Base-by-base conservation (phyloP, 768 basidiomycete genomes). In the Dioszegia aurantiaca region DNA sequence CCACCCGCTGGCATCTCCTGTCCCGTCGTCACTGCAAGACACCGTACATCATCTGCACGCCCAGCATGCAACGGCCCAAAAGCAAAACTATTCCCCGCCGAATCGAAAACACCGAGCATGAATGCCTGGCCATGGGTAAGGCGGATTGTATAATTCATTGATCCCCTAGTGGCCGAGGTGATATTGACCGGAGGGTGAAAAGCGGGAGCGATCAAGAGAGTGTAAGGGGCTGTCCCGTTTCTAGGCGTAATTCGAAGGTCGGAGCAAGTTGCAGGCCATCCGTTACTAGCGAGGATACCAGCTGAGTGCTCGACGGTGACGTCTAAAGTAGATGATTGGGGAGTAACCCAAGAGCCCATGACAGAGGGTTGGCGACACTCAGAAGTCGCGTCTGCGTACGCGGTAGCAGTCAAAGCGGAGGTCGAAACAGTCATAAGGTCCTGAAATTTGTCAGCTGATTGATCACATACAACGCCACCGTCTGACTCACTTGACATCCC, bases 81-180 rank as follows among this genome's bases (percentile, higher is more conserved):
- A 16, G 63, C 69, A 55, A 61, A 70, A 23, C 60, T 62, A 17
- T 62, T 64, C 14, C 66, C 66, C 4, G 54, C 45, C 2, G 63
- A 63, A 30, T 70, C 69, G 49, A 56, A 70, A 10, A 70, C 41
- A 10, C 43, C 63, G 16, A 63, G 55, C 52, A 70, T 62, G 61
- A 70, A 70, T 23, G 69, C 61, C 59, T 70, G 65, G 23, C 69
- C 69, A 52, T 70, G 69, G 2, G 69, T 67, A 21, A 70, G 51
- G 4, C 65, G 51, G 10, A 70, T 48, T 14, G 68, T 70, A 42
- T 70, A 70, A 53, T 70, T 70, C 59, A 70, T 63, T 14, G 45
- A 26, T 14, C 30, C 23, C 16, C 24, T n/a, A 26, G 60, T 30
- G 3, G 57, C 28, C 2, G 63, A 61, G 9, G 63, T 67, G 59